A percentile compares a stretch with the other conserved stretches of the same genome.
These are phyloP conservation scores for Rhynchospora breviuscula DNA, from an alignment of 176 grass and related monocot species.

Conservation along the genomic window DNA sequence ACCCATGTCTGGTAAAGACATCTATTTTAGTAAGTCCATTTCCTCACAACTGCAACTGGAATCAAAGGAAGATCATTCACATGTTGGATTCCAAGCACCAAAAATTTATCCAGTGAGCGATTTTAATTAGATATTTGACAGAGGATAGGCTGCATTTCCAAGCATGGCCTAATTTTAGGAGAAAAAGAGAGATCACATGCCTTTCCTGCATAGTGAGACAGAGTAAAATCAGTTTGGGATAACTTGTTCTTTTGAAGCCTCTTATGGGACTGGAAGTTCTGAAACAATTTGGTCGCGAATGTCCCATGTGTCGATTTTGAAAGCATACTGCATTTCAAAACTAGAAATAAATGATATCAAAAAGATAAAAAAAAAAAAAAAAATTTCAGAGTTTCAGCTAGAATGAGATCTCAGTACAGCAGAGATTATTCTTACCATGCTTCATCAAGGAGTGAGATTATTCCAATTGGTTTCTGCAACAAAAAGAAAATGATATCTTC, in stretches of 20 bases:
- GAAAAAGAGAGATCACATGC: slow-evolving; percentile 38
- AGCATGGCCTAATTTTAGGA: slow-evolving; percentile 25
- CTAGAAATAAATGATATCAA: slow-evolving; percentile 41
- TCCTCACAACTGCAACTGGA: neutral
- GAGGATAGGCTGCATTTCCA: neutral
- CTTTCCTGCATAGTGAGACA: slow-evolving; percentile 88
- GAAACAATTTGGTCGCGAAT: slow-evolving; percentile 71
- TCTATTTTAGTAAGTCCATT: neutral
- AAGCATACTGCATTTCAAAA: slow-evolving; percentile 68
- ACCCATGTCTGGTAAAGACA: neutral
- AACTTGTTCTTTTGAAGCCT: slow-evolving; percentile 81
- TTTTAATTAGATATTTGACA: neutral
- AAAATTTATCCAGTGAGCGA: neutral
- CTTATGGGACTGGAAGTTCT: slow-evolving; percentile 47
- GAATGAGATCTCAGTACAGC: slow-evolving; percentile 17
- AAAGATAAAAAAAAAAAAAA: slow-evolving; percentile 19
- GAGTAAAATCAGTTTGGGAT: slow-evolving; percentile 66
- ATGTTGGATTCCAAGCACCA: neutral
- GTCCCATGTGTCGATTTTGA: slow-evolving; percentile 81
- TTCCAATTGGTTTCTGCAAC: slow-evolving; percentile 89
- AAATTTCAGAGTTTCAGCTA: slow-evolving; percentile 15
- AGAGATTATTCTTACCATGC: slow-evolving; percentile 53
- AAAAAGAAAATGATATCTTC: slow-evolving; percentile 6
- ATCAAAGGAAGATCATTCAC: neutral
- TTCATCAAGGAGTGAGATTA: slow-evolving; percentile 92